Evolutionary conservation across 345 rosid genomes (phyloP).

Genomic region (Salix caprea): DNA sequence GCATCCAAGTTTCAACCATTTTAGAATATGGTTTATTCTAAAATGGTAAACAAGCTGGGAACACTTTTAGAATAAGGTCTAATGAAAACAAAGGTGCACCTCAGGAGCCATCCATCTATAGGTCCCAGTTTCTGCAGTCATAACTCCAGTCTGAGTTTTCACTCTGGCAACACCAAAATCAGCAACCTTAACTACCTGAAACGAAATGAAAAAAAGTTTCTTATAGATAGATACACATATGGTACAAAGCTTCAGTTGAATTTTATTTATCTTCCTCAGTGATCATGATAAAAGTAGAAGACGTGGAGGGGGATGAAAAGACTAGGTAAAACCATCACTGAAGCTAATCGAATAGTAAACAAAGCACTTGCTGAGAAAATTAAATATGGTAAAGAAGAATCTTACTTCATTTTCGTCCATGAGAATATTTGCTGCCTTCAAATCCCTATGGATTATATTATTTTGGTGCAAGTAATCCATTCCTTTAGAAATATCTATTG

Average conservation of each 20-base stretch:
- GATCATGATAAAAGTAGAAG: not conserved
- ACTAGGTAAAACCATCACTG: not conserved
- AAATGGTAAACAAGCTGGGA: not conserved
- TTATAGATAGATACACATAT: not conserved
- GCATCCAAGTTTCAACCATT: not conserved
- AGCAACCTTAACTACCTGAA: conserved; percentile 93
- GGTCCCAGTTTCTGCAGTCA: conserved; percentile 99
- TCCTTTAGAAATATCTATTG: conserved; percentile 93
- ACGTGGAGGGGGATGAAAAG: not conserved
- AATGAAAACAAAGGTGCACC: conserved; percentile 37
- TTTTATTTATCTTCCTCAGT: not conserved
- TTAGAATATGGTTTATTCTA: not conserved
- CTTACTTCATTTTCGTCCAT: conserved; percentile 98
- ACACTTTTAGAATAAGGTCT: not conserved
- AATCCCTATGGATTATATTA: conserved; percentile 91
- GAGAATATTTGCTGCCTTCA: conserved; percentile 90
- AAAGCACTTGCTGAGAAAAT: not conserved
- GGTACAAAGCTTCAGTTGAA: not conserved
- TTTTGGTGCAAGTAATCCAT: conserved; percentile 96
- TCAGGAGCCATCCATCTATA: conserved; percentile 99
- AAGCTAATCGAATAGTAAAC: not conserved
- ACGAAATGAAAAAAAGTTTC: not conserved
- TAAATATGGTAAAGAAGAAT: not conserved
- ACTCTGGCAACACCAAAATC: conserved; percentile 99
- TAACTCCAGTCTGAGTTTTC: conserved; percentile 83